Evolutionary conservation across 2,329 filamentous ascomycete species (phyloP), one percentile per base, ranked within the genome.

Genomic region (Plenodomus lindquistii): DNA sequence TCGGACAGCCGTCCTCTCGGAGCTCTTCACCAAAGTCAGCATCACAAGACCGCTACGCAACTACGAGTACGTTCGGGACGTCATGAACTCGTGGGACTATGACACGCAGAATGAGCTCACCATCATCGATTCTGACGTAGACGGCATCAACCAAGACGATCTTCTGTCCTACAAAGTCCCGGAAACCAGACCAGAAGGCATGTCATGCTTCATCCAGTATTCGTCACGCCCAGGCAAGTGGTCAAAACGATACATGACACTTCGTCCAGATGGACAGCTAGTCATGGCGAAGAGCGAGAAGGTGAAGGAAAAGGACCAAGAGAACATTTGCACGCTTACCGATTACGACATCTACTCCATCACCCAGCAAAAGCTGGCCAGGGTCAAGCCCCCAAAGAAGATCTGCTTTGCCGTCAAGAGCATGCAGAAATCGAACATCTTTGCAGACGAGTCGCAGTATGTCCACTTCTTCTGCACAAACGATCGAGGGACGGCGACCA

Each of bases 291-390:
- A 94, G 73, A 91, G 88, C 59, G 78, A 84, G 11, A 81, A 79
- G 48, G 68, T 77, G 3, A 59, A 59, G 15, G 56, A 59, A 39
- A 89, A 91, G 69, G 87, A 92, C 43, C 77, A 81, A 24, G 74
- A 79, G 11, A 87, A 83, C 52, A 77, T 96, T 27, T 96, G 90
- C 69, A 91, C 96, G 72, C 72, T 97, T 40, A 91, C 89, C 2
- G 92, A 97, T 72, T 97, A 93, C 70, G 93, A 97, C 66, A 88
- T 97, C 40, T 97, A 97, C 73, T 83, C 80, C 1, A 88, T 90
- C 1, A 90, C 85, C 4, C 79, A 83, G 42, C 81, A 83, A 37
- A 85, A 90, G 57, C 74, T 85, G 54, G 79, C 83, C 31, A 88
- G 87, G 63, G 79, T 97, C 44, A 91, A 87, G 62, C 87, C 91